Conservation (phyloP, 2,329 filamentous ascomycete genomes). For the Ceratocystis ficicola region DNA sequence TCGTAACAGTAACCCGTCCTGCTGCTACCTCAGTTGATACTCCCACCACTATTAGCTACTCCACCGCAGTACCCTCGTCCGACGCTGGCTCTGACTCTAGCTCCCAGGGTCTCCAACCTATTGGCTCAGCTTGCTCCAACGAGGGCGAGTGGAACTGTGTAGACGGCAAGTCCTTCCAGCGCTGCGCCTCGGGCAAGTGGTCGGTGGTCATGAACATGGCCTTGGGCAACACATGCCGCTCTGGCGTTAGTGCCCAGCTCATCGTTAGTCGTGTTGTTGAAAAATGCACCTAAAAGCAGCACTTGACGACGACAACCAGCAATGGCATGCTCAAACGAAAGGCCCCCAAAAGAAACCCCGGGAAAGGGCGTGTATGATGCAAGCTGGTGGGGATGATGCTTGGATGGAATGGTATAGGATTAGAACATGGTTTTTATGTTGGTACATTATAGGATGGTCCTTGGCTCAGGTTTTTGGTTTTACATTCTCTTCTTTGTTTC, state of each 20-base stretch:
- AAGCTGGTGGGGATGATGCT: background rate
- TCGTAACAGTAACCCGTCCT: constrained; percentile 24
- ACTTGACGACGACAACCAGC: background rate
- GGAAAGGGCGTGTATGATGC: background rate
- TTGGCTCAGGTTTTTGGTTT: constrained; percentile 7
- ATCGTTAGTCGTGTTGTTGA: constrained; percentile 8
- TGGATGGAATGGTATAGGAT: background rate
- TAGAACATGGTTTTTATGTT: constrained; percentile 2
- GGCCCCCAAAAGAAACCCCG: background rate
- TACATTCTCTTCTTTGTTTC: constrained; percentile 14
- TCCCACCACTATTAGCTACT: constrained; percentile 24
- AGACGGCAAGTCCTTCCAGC: constrained; percentile 45
- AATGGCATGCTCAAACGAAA: background rate
- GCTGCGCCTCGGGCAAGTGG: constrained; percentile 50
- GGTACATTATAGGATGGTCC: constrained; percentile 13
- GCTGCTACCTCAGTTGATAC: constrained; percentile 33
- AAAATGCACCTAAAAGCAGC: background rate
- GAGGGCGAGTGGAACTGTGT: constrained; percentile 50
- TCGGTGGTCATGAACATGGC: constrained; percentile 39
- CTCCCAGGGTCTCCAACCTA: constrained; percentile 26
- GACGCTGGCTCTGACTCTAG: constrained; percentile 20
- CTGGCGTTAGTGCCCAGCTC: constrained; percentile 24
- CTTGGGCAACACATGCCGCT: constrained; percentile 40
- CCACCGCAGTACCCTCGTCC: constrained; percentile 24
- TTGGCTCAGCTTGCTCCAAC: constrained; percentile 36